Evolutionary conservation across 139 green algal genomes (phyloP), one percentile per base, ranked within the genome.

Genomic region (Astrephomene gubernaculifera): DNA sequence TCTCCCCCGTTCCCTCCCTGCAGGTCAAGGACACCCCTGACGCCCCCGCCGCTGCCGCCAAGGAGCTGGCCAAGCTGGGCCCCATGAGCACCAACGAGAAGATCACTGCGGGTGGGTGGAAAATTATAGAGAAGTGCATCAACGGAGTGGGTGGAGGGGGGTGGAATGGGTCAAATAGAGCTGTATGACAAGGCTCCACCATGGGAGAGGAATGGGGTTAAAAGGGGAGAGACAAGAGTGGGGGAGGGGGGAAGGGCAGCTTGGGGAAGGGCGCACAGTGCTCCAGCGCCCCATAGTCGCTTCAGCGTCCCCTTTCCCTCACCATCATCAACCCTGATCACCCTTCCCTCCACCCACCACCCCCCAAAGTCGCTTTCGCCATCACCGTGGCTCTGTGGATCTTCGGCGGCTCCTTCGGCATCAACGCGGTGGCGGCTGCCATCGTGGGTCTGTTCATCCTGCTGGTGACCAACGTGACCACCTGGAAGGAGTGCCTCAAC

Each of bases 371-470:
- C 52, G 95, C 96, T 2, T 96, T 99, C 71, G 83, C 88, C 45
- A 68, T 97, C 54, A 99, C 97, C 14, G 96, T 99, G 33, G 87
- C 82, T 10, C 93, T 98, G 70, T 98, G 96, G 97, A 97, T 99
- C 86, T 97, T 96, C 75, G 97, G 97, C 76, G 88, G 88, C 52
- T 69, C 74, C 9, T 70, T 99, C 5, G 98, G 98, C 71, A 90
- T 99, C 60, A 98, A 97, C 89, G 94, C 95, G 19, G 97, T 99
- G 68, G 96, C 95, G 0, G 96, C 97, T 21, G 97, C 97, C n/a
- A 95, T 98, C n/a, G 90, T 96, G 29, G 97, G 97, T 76, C 95
- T 99, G 39, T 87, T 95, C 86, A 98, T 98, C 87, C 89, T 99
- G 86, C 93, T 99, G 33, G 88, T 99, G 63, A 98, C 96, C 39